These are phyloP conservation scores for Ogataea haglerorum DNA, from an alignment of 805 yeast species.

Conservation along the genomic window DNA sequence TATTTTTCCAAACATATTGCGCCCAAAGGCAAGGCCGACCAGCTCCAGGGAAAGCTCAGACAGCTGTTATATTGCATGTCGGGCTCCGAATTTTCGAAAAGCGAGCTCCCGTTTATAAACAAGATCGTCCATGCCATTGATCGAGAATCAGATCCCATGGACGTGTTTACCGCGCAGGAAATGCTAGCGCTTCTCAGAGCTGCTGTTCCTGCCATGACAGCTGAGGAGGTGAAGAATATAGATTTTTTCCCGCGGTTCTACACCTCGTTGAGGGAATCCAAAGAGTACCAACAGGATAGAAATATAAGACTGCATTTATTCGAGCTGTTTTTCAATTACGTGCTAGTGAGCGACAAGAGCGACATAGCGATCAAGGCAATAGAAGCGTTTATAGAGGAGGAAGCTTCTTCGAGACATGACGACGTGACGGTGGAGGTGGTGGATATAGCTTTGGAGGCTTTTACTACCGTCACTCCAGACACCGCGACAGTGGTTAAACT, in stretches of 20 bases:
- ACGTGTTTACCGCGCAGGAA: slow-evolving; percentile 21
- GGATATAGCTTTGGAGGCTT: slow-evolving; percentile 30
- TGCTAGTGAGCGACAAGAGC: slow-evolving; percentile 30
- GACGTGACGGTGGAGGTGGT: slow-evolving; percentile 25
- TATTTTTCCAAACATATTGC: slow-evolving; percentile 24
- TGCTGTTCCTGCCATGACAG: slow-evolving; percentile 28
- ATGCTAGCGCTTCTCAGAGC: slow-evolving; percentile 23
- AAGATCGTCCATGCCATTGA: slow-evolving; percentile 31
- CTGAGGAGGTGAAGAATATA: slow-evolving; percentile 26
- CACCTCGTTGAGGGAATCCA: slow-evolving; percentile 26
- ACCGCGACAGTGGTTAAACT: slow-evolving; percentile 24
- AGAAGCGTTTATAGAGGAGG: slow-evolving; percentile 29
- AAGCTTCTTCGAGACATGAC: slow-evolving; percentile 11
- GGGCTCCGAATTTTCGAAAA: slow-evolving; percentile 21
- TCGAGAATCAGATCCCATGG: slow-evolving; percentile 24
- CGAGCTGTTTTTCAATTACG: slow-evolving; percentile 33
- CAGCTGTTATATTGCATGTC: slow-evolving; percentile 21
- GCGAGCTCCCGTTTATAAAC: slow-evolving; percentile 29
- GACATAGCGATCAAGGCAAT: slow-evolving; percentile 23
- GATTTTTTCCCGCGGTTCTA: slow-evolving; percentile 36
- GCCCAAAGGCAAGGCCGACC: slow-evolving; percentile 26
- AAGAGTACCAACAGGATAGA: slow-evolving; percentile 19
- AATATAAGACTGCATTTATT: slow-evolving; percentile 29
- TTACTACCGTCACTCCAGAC: slow-evolving; percentile 28
- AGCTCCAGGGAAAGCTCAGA: slow-evolving; percentile 21